Evolutionary conservation across 129 eudicot species (phyloP), one percentile per base, ranked within the genome.

Genomic region (Flaveria ramosissima): DNA sequence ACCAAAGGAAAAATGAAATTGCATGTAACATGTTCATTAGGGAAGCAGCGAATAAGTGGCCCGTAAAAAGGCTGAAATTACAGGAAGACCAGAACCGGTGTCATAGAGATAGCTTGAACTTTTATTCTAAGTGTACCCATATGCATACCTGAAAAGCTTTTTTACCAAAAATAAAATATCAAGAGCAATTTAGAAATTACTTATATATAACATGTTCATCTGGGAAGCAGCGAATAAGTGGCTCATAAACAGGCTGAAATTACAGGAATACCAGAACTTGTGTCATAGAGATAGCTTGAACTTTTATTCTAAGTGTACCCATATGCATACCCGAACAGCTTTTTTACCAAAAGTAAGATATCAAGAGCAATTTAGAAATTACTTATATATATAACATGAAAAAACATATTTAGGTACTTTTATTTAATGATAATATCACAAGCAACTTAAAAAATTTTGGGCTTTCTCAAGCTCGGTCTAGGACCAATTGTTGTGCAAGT

Each of bases 181-280:
- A 24, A 24, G 26, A 24, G 26, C 26, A 24, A 24, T 24, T 24
- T 24, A 24, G 26, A 50, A 50, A 60, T 9, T 24, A 24, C 26
- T 24, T n/a, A n/a, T n/a, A 81, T 91, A 97, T 3, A 93, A 94
- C 92, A 94, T 86, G 90, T 91, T 94, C 99, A 94, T 91, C 87
- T 81, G 76, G 6, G 93, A 83, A 69, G 89, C 88, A 85, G 91
- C 97, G 82, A 94, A 94, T 7, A 97, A 94, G 83, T 94, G 72
- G 89, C 75, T 60, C 84, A 90, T 23, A 96, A 94, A 75, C 80
- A 93, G 78, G 99, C 99, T 61, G 97, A 87, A 67, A 94, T 83
- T 59, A 94, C 82, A 71, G 91, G 97, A 84, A 89, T 89, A 14
- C 99, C 99, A 30, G 99, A 81, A 94, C 97, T 97, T 94, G 92